Evolutionary conservation across 345 rosid species (phyloP).

Genomic region (Acer yangbiense): DNA sequence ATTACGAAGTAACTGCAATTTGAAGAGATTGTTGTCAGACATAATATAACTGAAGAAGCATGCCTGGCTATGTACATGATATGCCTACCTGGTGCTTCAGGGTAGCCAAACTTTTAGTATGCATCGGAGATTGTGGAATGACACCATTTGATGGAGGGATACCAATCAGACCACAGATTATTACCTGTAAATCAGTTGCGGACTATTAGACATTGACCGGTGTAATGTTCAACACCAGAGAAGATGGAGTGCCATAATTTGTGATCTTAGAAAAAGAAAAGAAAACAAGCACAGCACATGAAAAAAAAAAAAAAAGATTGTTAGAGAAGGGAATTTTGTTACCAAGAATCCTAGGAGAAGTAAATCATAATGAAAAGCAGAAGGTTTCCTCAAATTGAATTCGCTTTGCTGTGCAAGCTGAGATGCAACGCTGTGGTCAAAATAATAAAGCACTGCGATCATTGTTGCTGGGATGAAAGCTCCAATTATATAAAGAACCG

Average conservation of each 20-base stretch:
- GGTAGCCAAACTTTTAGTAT: slow-evolving; percentile 82
- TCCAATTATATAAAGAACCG: slow-evolving; percentile 73
- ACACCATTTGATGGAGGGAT: slow-evolving; percentile 86
- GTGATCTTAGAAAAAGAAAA: background rate
- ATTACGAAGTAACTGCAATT: slow-evolving; percentile 63
- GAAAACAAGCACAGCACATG: slow-evolving; percentile 1
- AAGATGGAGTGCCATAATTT: background rate
- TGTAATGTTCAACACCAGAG: slow-evolving; percentile 17
- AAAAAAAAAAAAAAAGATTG: background rate
- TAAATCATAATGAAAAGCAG: slow-evolving; percentile 88
- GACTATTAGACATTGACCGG: slow-evolving; percentile 13
- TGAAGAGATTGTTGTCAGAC: background rate
- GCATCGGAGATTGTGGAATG: slow-evolving; percentile 89
- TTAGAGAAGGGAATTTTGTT: slow-evolving; percentile 16
- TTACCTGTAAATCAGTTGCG: slow-evolving; percentile 44
- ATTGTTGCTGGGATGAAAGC: slow-evolving; percentile 95
- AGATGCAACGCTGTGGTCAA: slow-evolving; percentile 93
- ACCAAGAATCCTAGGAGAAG: slow-evolving; percentile 92
- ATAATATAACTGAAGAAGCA: background rate
- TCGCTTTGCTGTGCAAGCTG: slow-evolving; percentile 95
- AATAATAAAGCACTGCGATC: slow-evolving; percentile 92
- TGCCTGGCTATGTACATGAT: background rate
- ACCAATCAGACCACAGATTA: slow-evolving; percentile 74
- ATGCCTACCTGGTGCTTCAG: slow-evolving; percentile 68
- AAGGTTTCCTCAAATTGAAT: slow-evolving; percentile 84